phyloP scores from a whole-genome alignment of 352 stramenopile species.

The Phytophthora europaea region DNA sequence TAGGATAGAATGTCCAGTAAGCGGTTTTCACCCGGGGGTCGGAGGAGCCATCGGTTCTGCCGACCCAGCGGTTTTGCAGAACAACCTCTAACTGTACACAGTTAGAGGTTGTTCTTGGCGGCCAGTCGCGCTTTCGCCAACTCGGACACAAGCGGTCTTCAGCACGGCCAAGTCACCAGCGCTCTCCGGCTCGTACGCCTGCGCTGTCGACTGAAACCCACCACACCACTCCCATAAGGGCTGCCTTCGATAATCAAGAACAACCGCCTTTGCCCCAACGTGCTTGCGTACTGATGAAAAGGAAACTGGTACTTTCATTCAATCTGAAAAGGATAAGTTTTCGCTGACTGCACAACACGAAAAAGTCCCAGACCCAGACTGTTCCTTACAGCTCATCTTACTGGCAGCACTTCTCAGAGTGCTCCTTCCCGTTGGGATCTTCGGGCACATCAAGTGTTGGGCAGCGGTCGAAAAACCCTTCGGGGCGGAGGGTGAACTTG shows the following conservation, averaged over 20 bases:
- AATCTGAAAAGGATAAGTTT: not conserved
- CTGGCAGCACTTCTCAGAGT: slow-evolving; percentile 31
- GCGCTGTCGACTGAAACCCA: not conserved
- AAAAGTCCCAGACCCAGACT: too few relatives aligned
- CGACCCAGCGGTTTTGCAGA: too few relatives aligned
- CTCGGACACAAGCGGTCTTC: too few relatives aligned
- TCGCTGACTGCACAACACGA: not conserved
- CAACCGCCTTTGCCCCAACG: not conserved
- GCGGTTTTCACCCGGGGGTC: too few relatives aligned
- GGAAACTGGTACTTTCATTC: not conserved
- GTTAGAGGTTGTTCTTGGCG: too few relatives aligned
- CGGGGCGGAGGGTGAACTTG: slow-evolving; percentile 70
- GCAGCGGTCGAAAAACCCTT: slow-evolving; percentile 70
- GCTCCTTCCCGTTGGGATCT: slow-evolving; percentile 49
- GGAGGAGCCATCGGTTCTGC: too few relatives aligned
- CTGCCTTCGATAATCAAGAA: not conserved
- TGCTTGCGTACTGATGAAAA: not conserved
- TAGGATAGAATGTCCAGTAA: too few relatives aligned
- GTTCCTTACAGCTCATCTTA: not conserved
- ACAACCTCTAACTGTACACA: too few relatives aligned
- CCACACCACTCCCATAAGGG: not conserved
- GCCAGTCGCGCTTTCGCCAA: too few relatives aligned
- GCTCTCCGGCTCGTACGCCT: not conserved
- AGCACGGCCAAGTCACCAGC: too few relatives aligned
- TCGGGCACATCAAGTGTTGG: slow-evolving; percentile 53